Conservation (phyloP, 768 basidiomycete species). For the Pulveroboletus frians region DNA sequence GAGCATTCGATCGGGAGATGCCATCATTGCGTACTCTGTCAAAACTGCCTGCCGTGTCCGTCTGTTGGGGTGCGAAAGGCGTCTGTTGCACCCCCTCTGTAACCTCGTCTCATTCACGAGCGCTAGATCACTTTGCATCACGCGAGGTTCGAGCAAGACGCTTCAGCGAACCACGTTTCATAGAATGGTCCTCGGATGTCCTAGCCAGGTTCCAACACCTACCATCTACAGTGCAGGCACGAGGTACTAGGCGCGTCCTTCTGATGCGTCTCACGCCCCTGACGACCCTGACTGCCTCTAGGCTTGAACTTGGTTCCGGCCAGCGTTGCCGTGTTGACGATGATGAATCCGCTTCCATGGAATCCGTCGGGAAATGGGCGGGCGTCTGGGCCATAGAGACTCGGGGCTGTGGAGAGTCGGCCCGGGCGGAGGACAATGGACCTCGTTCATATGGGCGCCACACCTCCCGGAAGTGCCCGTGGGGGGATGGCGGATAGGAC, state of each 20-base stretch:
- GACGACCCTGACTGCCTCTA: constrained; percentile 22
- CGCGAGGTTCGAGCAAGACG: constrained; percentile 3
- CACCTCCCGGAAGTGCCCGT: constrained; percentile 21
- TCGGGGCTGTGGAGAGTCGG: neutral
- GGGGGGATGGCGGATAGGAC: constrained; percentile 20
- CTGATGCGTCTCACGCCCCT: constrained; percentile 22
- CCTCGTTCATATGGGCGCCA: constrained; percentile 9
- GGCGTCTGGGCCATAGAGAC: neutral
- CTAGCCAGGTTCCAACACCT: constrained; percentile 1
- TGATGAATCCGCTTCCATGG: constrained; percentile 1
- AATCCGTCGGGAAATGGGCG: constrained; percentile 1
- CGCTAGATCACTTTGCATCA: constrained; percentile 2
- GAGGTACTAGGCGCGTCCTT: constrained; percentile 19
- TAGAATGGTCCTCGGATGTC: constrained; percentile 29
- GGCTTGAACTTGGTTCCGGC: neutral
- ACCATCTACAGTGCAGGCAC: constrained; percentile 24
- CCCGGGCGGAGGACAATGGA: neutral
- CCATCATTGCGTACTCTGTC: constrained; percentile 10
- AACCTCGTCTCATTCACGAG: neutral
- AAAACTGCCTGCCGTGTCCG: neutral
- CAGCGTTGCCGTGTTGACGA: constrained; percentile 3
- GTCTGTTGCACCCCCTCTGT: neutral
- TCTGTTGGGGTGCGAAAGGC: neutral
- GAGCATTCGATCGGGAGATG: constrained; percentile 18
- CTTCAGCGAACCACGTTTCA: constrained; percentile 9